Evolutionary conservation across 441 rosid genomes (phyloP), one percentile per base, ranked within the genome.

Genomic region (Populus tomentosa): DNA sequence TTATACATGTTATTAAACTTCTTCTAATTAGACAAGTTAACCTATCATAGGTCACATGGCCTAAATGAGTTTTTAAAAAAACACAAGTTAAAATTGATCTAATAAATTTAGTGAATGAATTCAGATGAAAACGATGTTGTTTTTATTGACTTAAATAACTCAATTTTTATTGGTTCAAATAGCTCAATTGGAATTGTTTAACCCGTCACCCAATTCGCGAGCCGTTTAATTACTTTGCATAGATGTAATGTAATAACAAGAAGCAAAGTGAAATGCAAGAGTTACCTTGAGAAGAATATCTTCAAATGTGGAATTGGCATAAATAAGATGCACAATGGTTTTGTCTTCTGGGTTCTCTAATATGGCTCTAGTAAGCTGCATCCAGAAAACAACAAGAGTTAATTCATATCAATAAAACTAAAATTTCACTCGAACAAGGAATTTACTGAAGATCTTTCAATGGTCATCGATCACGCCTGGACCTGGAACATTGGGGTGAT

Each of bases 401-500:
- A 28, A 13, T 42, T 42, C 16, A 23, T 21, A 14, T 0, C 13
- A 1, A 32, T 21, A 14, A 23, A 21, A 21, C 50, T 69, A 35
- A 7, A 69, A 6, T 23, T n/a, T 69, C 10, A 21, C 16, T 14
- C n/a, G 1, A n/a, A 7, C 21, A 69, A 23, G 62, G 36, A 18
- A 26, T 20, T 20, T 62, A 1, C 18, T 13, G 18, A 13, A 42
- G 53, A 3, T 42, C 9, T 13, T 42, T 42, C 53, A 42, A 13
- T 8, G 21, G 10, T 16, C 23, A 16, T 64, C 32, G 32, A 30
- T 30, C 67, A 64, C 28, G 69, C 4, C 77, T 78, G 69, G 75
- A 92, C 98, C 84, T 93, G 98, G 88, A 89, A 93, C 87, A 93
- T 92, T 8, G 98, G 98, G 70, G 98, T 93, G 77, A 93, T 93